These are phyloP conservation scores for Tylopilus balloui DNA, from an alignment of 768 basidiomycete species.

Conservation along the genomic window DNA sequence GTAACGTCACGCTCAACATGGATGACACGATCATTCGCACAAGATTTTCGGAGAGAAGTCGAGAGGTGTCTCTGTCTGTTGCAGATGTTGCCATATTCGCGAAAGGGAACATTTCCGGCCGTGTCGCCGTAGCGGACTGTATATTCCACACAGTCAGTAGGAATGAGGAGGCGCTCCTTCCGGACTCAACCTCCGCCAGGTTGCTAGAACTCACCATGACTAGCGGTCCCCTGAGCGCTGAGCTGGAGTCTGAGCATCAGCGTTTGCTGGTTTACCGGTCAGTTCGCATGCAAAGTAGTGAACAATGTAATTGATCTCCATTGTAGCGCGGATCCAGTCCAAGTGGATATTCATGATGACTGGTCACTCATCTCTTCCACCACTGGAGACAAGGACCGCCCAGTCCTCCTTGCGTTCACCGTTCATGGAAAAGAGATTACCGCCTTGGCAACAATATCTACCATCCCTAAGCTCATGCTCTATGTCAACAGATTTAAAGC, in stretches of 20 bases:
- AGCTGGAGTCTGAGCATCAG: conserved; percentile 74
- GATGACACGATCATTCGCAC: conserved; percentile 61
- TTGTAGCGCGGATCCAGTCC: conserved; percentile 70
- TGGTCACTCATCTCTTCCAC: conserved; percentile 56
- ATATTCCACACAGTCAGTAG: conserved; percentile 71
- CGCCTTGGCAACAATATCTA: conserved; percentile 64
- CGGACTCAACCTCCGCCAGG: conserved; percentile 36
- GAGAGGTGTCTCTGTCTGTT: conserved; percentile 66
- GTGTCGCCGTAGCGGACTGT: conserved; percentile 61
- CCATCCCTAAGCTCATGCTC: conserved; percentile 71
- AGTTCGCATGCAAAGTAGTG: conserved; percentile 17
- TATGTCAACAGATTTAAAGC: conserved; percentile 71
- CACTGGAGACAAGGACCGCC: conserved; percentile 40
- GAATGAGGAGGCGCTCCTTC: conserved; percentile 38
- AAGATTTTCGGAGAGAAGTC: conserved; percentile 52
- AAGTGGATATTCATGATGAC: conserved; percentile 73
- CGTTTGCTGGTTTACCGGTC: conserved; percentile 73
- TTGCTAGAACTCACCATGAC: conserved; percentile 75
- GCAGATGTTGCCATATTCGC: conserved; percentile 52
- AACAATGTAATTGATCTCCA: conserved; percentile 1
- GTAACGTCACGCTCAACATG: conserved; percentile 61
- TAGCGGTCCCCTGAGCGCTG: conserved; percentile 61
- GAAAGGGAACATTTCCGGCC: conserved; percentile 67
- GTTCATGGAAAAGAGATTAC: conserved; percentile 66
- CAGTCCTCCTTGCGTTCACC: conserved; percentile 69